Evolutionary conservation across 441 rosid species (phyloP), one percentile per base, ranked within the genome.

Genomic region (Pelargonium hybrid): DNA sequence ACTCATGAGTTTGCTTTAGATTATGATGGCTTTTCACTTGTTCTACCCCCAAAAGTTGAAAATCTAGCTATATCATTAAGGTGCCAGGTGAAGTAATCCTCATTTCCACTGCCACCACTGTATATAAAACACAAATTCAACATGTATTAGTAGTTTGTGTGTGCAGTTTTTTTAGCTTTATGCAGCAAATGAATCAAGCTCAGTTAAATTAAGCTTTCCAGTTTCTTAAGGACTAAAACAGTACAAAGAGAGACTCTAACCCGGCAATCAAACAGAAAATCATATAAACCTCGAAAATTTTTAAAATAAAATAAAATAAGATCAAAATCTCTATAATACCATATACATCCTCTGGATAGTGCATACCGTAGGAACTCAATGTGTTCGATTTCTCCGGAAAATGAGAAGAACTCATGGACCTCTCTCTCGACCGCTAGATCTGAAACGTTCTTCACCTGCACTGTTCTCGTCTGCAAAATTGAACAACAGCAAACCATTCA

Each of bases 351-450:
- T 7, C 9, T 1, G 59, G 8, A n/a, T 2, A 15, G 23, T 10
- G 15, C 73, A 21, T 75, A 91, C 98, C 87, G 77, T 13, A 5
- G 78, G 74, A 94, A 84, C 77, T 86, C 74, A 70, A 91, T 79
- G 74, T 77, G 87, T 31, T 94, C 93, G 69, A 94, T 88, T 74
- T 87, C 96, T 31, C 97, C 98, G 39, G 98, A 87, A 78, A 88
- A 91, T 56, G 97, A 94, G 88, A 94, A 94, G 82, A 94, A 94
- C 87, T 94, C 96, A 70, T 86, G 89, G 89, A 91, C 87, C 90
- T 94, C 98, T 21, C 97, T 83, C 86, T 90, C 96, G 17, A 80
- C 87, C 0, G 94, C 93, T 82, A 94, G 96, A 94, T 94, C 98
- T 80, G 98, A 94, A 17, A 94, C 66, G 67, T 86, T 80, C 80